Base-by-base conservation (phyloP, 352 stramenopile species). In the Globisporangium polare region DNA sequence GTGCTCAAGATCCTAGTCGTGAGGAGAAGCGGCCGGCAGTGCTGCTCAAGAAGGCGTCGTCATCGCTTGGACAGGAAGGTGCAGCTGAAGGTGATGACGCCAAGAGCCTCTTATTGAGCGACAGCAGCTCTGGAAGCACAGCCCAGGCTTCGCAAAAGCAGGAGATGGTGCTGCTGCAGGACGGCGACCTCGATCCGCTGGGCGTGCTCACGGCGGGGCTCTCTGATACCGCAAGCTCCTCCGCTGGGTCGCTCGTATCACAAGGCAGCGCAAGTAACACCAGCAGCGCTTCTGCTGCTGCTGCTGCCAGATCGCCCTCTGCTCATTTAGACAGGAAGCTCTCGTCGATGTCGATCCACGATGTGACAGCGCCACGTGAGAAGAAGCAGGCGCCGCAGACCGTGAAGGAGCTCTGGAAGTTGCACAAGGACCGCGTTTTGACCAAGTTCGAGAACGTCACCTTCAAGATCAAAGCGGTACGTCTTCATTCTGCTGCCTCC, bases 401-500 rank as follows among this genome's bases (percentile, higher is more conserved):
- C 3, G 74, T 87, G 18, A 90, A 88, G 53, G 57, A 73, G 59
- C 68, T 72, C 59, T 94, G 85, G 83, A 88, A 77, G 20, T 59
- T 70, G 29, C 80, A 92, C 58, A 92, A 83, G 15, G 78, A 94
- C 47, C 67, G 75, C 9, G 58, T 92, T 7, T 49, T 94, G 58
- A 72, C 78, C 27, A 85, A 87, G 51, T 89, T 81, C 29, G 73
- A 73, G 20, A 72, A 82, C 26, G 66, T 89, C 46, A 89, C 73
- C 37, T 92, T 90, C 64, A 80, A 80, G 52, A 90, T 92, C 63
- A 87, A 92, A 69, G 78, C 80, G 66, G 77, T 86, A 43, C 50
- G 75, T 67, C 3, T 18, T 12, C 1, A 2, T 29, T 22, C 9
- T 26, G 6, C 22, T 26, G 27, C 12, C 57, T 20, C 1, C 6